Evolutionary conservation across 306 rosid species (phyloP), one percentile per base, ranked within the genome.

Genomic region (Corylus americana): DNA sequence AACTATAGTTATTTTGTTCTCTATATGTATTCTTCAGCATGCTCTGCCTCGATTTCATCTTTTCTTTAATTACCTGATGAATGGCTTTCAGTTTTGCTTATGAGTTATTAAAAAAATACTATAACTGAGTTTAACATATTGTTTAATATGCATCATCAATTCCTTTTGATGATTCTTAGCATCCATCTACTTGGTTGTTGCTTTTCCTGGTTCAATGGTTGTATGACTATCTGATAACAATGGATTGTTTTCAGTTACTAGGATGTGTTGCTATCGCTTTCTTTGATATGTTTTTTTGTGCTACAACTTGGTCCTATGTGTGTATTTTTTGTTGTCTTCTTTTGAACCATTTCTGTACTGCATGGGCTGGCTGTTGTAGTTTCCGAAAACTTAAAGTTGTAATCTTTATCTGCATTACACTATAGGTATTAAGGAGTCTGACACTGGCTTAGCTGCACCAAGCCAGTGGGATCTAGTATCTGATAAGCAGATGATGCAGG

Each of bases 401-500:
- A 50, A 55, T 75, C 59, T 61, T 76, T 11, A 73, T 8, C 18
- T 80, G 75, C 20, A 74, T 27, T 73, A 39, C 69, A 50, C 37
- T 73, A 64, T 72, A 96, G 99, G 99, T 71, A 96, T 96, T 73
- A 96, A 96, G 87, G 99, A 96, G 84, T 96, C 99, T 73, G 99
- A 96, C 84, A 96, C 99, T 86, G 99, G 99, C 42, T 80, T 96
- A 80, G 99, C 98, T 79, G 99, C 98, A 64, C 99, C 99, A 62
- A 96, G 99, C 84, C 99, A 96, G 81, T 96, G 98, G 97, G 99
- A 96, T 90, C 99, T 93, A 80, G 98, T 96, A 72, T 96, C 99
- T 47, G 99, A 96, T 83, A 96, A 96, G 90, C 99, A 96, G 71
- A 93, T 96, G 99, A 96, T 96, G 99, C 99, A 96, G 85, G 99